Percentiles rank a stretch among this genome's conserved stretches.
phyloP scores from a whole-genome alignment of 345 rosid genomes.

The Populus davidiana region DNA sequence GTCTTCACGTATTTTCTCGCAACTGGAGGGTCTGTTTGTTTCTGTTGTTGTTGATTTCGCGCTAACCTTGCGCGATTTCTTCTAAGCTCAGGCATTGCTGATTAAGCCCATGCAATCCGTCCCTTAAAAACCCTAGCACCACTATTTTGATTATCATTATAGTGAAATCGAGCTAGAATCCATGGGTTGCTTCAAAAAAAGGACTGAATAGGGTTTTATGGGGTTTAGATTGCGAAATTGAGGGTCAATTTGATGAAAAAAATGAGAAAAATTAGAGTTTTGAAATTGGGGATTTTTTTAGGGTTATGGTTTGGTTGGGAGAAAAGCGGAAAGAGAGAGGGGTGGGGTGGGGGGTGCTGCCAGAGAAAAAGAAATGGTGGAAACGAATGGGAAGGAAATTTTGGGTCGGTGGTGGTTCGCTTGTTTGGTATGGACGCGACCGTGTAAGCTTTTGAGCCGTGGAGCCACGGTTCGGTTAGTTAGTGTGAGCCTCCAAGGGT shows the following conservation, averaged over 20 bases:
- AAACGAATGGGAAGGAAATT: neutral
- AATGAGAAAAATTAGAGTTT: neutral
- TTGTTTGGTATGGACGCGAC: neutral
- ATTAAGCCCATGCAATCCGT: constrained; percentile 15
- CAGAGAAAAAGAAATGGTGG: neutral
- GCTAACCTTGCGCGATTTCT: constrained; percentile 66
- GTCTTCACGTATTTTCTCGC: constrained; percentile 32
- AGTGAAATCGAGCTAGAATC: constrained; percentile 4
- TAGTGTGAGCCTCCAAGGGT: too few species aligned
- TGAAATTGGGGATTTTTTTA: neutral
- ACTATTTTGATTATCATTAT: constrained; percentile 13
- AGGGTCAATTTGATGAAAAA: neutral
- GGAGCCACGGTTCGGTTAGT: too few species aligned
- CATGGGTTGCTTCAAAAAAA: neutral
- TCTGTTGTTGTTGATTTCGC: constrained; percentile 20
- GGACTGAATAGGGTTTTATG: neutral
- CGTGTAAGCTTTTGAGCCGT: too few species aligned
- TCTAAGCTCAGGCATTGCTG: constrained; percentile 36
- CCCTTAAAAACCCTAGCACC: constrained; percentile 3
- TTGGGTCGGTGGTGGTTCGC: neutral
- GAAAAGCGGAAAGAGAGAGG: neutral
- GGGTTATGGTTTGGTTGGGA: constrained; percentile 2
- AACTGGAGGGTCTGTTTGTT: constrained; percentile 4
- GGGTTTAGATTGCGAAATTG: neutral
- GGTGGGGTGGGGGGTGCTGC: neutral